Evolutionary conservation across 2,329 filamentous ascomycete genomes (phyloP).

Genomic region (Beauveria asiatica): DNA sequence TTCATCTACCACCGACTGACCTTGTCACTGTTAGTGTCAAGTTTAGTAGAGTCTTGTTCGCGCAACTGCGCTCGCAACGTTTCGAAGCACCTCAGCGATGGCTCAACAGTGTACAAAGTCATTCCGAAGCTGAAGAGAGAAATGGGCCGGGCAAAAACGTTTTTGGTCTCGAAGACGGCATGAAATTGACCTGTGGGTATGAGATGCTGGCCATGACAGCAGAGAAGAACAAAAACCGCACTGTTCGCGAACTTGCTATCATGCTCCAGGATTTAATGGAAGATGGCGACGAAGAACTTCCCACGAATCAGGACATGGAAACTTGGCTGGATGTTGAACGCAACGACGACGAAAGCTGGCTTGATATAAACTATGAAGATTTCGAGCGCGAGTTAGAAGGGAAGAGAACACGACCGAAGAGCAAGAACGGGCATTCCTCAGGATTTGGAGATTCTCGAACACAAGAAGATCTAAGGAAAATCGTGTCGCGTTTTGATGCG

Average conservation of each 20-base stretch:
- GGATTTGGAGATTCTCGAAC: constrained; percentile 56
- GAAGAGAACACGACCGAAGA: constrained; percentile 25
- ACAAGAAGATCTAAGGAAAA: constrained; percentile 74
- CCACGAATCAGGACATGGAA: constrained; percentile 63
- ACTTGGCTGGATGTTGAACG: constrained; percentile 52
- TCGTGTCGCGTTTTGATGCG: constrained; percentile 86
- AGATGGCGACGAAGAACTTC: constrained; percentile 59
- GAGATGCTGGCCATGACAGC: constrained; percentile 73
- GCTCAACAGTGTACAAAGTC: constrained; percentile 25
- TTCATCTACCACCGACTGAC: constrained; percentile 67
- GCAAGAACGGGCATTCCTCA: constrained; percentile 28
- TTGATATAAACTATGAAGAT: constrained; percentile 84
- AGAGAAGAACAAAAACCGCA: constrained; percentile 57
- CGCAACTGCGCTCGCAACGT: constrained; percentile 79
- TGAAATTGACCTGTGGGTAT: constrained; percentile 85
- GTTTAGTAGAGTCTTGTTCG: constrained; percentile 85
- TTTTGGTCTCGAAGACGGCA: constrained; percentile 57
- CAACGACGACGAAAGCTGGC: constrained; percentile 84
- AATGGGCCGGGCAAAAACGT: constrained; percentile 12
- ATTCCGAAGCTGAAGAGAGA: background rate
- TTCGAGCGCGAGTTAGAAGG: constrained; percentile 72
- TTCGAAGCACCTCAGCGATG: constrained; percentile 57
- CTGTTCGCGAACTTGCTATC: constrained; percentile 67
- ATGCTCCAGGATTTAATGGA: constrained; percentile 66
- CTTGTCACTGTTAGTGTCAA: constrained; percentile 69